Base-by-base conservation (phyloP, 805 yeast genomes). In the Nakazawaea siamensis region DNA sequence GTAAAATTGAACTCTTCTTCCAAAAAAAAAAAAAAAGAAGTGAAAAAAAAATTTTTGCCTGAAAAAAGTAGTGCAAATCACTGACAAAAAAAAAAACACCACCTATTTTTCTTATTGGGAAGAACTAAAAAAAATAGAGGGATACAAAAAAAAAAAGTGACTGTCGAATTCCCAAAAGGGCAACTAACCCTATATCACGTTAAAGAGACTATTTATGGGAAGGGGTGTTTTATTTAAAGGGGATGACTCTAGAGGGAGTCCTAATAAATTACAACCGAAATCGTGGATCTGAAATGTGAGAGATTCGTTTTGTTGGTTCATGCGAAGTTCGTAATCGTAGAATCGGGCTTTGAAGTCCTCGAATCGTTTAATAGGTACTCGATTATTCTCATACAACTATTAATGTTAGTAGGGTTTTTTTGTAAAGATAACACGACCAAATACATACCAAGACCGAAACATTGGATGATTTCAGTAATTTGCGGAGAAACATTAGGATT, bases 281-380 rank as follows among this genome's bases (percentile, higher is more conserved):
- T 31, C 41, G 42, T 2, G 43, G 44, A 4, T 52, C 7, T 30
- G 30, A 5, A 33, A 19, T 1, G 20, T 33, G 9, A 18, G 15
- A 13, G 30, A 20, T 11, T 14, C 16, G 5, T 11, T 30, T n/a
- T 12, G 9, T n/a, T 9, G 7, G 11, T 28, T 4, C 2, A 18
- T 19, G 15, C 9, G 21, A 24, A 35, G 17, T 23, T 31, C 29
- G 18, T 13, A 31, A 20, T 28, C 34, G 18, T 13, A 23, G 13
- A 30, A 27, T 9, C 24, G 34, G 15, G 26, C 32, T 13, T 26
- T 25, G 17, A 24, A 29, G 14, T 11, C 6, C 14, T 28, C 31
- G 12, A 27, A 27, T 15, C 12, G 13, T 15, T 27, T 13, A 7
- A 27, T 14, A 6, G 10, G 31, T 14, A 16, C 8, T 2, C 11